Evolutionary conservation across 805 yeast species (phyloP), one percentile per base, ranked within the genome.

Genomic region (Groenewaldozyma tartarivorans): DNA sequence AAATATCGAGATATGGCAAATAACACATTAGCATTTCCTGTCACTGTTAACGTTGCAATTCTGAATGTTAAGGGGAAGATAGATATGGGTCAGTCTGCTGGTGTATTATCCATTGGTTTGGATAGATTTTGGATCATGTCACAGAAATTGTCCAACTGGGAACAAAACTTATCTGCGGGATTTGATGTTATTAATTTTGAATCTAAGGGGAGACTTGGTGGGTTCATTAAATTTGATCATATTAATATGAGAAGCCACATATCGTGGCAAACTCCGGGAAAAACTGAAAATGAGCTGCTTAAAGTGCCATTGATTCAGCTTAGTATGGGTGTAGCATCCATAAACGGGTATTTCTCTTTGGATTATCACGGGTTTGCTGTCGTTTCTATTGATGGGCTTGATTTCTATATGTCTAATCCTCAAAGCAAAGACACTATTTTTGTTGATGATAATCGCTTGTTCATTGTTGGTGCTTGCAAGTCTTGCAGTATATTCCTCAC

Each of bases 361-460:
- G 97, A 92, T 56, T 86, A 77, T 56, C 96, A 90, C 55, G 75
- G 84, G 15, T 87, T 92, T 57, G 71, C 84, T 26, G 72, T 90
- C 35, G 74, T 77, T 2, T 67, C 69, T 13, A 57, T 81, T 17
- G 59, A 65, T 4, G 61, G 63, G 1, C 62, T 76, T 20, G 62
- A 69, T 9, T 59, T 81, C 13, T 75, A 75, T 20, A 64, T 86
- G 16, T 79, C 71, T 56, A 92, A 90, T 56, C 29, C 29, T 13
- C 11, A 24, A 24, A 84, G 81, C 51, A 74, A 76, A 49, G 79
- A 72, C 36, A 44, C 51, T 1, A 49, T 59, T 16, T 66, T 66
- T 20, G 55, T 36, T 20, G 39, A 38, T 11, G 46, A 35, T 16
- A 47, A 50, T 32, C 34, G 46, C 20, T 35, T 46, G 22, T 33